A percentile compares a stretch with the other conserved stretches of the same genome.
Evolutionary conservation across 106 monocot genomes (phyloP).

Genomic region (Dendrobium nobile): DNA sequence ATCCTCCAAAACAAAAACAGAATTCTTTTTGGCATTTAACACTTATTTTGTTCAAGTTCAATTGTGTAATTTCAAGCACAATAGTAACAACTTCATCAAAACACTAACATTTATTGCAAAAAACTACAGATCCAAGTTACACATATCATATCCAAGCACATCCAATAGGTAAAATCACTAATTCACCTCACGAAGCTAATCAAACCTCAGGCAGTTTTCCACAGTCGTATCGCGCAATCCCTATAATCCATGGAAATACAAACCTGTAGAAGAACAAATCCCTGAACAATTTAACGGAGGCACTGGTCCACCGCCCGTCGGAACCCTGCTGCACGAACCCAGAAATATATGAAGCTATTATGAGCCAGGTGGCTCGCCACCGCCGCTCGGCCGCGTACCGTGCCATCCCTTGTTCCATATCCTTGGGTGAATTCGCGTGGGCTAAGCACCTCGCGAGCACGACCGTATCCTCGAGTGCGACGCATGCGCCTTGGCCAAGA

Average conservation of each 20-base stretch:
- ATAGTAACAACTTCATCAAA: too few species aligned
- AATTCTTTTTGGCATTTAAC: too few species aligned
- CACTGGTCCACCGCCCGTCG: conserved; percentile 5
- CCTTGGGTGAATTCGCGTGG: background rate
- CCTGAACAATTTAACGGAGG: conserved; percentile 14
- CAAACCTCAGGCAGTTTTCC: conserved; percentile 13
- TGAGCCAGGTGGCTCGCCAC: conserved; percentile 25
- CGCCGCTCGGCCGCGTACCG: background rate
- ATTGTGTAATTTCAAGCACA: too few species aligned
- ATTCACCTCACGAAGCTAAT: too few species aligned
- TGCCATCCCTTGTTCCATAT: conserved; percentile 1
- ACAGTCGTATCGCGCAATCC: conserved; percentile 19
- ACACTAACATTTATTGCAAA: too few species aligned
- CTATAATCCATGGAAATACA: conserved; percentile 10
- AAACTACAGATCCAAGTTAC: too few species aligned
- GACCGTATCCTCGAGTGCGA: conserved; percentile 40
- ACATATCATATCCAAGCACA: too few species aligned
- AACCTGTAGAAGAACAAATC: conserved; percentile 31
- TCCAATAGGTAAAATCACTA: too few species aligned
- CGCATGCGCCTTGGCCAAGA: conserved; percentile 32
- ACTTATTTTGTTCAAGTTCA: too few species aligned
- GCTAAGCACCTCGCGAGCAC: conserved; percentile 29
- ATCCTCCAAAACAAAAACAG: too few species aligned
- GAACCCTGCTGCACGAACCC: conserved; percentile 37
- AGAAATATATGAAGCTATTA: conserved; percentile 22